Base-by-base conservation (phyloP, 768 basidiomycete genomes). In the Hebeloma cylindrosporum region DNA sequence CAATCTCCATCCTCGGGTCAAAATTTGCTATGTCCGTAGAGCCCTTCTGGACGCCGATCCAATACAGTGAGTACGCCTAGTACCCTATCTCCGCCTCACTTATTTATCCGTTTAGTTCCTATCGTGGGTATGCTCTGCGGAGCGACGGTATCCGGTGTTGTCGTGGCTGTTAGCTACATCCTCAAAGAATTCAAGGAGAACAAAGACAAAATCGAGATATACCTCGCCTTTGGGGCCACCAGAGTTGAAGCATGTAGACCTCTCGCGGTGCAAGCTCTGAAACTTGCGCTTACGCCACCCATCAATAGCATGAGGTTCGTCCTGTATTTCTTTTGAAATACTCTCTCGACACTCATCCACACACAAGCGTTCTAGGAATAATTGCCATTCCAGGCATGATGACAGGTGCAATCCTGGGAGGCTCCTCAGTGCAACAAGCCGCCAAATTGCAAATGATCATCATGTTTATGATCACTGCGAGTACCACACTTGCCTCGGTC, bases 381-480 rank as follows among this genome's bases (percentile, higher is more conserved):
- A 85, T 88, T 43, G 68, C 85, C n/a, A 88, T 87, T 43, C 85
- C 86, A 1, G 89, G 90, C 1, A 92, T 90, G 88, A 91, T 93
- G 88, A 90, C 88, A 0, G 92, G 92, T 52, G 88, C 92, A 4
- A 85, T 94, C 48, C 80, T 93, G 9, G 93, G 88, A 9, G 92
- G 91, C 0, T 79, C 87, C 8, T 83, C 84, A 22, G 87, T 93
- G 30, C 75, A 88, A 14, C 89, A 91, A 63, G 93, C 92, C 0
- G 88, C 88, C 2, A 80, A 82, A 40, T 68, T 93, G 11, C 93
- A 93, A 56, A 93, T 93, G 85, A 82, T 94, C 46, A 90, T 94
- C 67, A 88, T 93, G 82, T 93, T 94, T 65, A 88, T 93, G 85
- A 89, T 93, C 33, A 82, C 83, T 2, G 82, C 90, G 0, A 78